Percentiles rank a stretch among this genome's conserved stretches.
Conservation (phyloP, 2,329 filamentous ascomycete species). For the Fusarium sulawesiense region DNA sequence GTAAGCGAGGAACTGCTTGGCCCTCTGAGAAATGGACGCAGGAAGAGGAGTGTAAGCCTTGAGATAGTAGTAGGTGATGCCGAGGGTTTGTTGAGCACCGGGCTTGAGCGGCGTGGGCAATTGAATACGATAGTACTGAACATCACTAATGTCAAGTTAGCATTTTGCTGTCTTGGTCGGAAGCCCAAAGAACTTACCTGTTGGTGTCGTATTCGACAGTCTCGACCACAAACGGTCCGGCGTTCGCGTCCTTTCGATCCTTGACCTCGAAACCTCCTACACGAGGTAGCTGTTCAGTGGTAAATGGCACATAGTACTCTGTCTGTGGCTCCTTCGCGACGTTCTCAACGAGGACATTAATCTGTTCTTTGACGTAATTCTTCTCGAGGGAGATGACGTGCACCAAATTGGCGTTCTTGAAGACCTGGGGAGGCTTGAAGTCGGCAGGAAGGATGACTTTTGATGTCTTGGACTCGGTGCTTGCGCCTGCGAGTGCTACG, state of each 20-base stretch:
- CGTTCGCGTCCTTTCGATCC: constrained; percentile 83
- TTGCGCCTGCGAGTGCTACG: constrained; percentile 55
- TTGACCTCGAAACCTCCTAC: constrained; percentile 90
- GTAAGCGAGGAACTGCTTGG: constrained; percentile 87
- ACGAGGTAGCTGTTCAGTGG: constrained; percentile 76
- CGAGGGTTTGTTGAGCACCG: constrained; percentile 83
- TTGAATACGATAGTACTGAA: constrained; percentile 86
- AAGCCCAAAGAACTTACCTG: constrained; percentile 58
- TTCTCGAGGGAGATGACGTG: constrained; percentile 94
- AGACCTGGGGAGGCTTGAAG: constrained; percentile 89
- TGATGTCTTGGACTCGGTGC: constrained; percentile 60
- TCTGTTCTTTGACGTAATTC: constrained; percentile 86
- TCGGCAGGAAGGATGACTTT: constrained; percentile 69
- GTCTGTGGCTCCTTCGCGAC: constrained; percentile 80
- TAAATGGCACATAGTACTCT: constrained; percentile 93
- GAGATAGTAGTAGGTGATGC: constrained; percentile 86
- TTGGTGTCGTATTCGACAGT: constrained; percentile 71
- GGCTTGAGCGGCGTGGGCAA: constrained; percentile 81
- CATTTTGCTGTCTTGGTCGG: neutral
- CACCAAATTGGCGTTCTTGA: constrained; percentile 93
- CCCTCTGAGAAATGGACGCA: constrained; percentile 82
- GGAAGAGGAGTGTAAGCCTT: constrained; percentile 85
- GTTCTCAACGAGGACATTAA: constrained; percentile 97
- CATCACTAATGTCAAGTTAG: constrained; percentile 62
- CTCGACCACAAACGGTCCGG: constrained; percentile 75